Evolutionary conservation across 805 yeast genomes (phyloP).

Genomic region (Saturnispora sanitii): DNA sequence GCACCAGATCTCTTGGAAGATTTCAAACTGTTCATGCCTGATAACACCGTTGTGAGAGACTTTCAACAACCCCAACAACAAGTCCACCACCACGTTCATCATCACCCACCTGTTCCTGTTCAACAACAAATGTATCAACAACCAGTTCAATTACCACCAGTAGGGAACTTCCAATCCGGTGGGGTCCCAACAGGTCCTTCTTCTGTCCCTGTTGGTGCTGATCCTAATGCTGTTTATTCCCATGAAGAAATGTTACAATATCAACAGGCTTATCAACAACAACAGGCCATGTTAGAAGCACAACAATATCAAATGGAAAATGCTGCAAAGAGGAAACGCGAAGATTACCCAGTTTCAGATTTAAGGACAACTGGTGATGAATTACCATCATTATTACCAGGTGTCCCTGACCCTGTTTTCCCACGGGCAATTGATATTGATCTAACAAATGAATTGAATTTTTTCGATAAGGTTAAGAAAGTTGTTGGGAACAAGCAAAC

Average conservation of each 20-base stretch:
- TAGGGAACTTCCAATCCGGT: conserved; percentile 72
- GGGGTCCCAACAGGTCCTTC: conserved; percentile 16
- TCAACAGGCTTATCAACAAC: conserved; percentile 10
- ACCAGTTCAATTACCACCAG: conserved; percentile 64
- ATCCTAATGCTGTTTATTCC: too few species aligned
- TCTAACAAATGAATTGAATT: conserved; percentile 73
- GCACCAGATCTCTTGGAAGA: conserved; percentile 94
- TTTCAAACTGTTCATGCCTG: conserved; percentile 92
- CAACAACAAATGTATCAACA: not conserved
- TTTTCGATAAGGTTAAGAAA: conserved; percentile 87
- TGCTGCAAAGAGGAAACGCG: conserved; percentile 22
- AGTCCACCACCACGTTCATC: conserved; percentile 9
- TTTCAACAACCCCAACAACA: conserved; percentile 15
- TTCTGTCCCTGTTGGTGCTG: too few species aligned
- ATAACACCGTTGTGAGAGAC: conserved; percentile 35
- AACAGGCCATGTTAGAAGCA: conserved; percentile 5
- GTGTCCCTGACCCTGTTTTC: conserved; percentile 75
- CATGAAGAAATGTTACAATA: conserved; percentile 10
- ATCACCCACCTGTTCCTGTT: conserved; percentile 10
- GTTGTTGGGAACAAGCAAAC: conserved; percentile 80
- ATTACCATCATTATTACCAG: conserved; percentile 68
- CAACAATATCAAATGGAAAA: conserved; percentile 4
- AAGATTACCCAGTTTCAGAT: conserved; percentile 36
- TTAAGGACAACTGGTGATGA: conserved; percentile 26
- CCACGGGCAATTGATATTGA: conserved; percentile 47